Base-by-base conservation (phyloP, 495 filamentous ascomycete genomes). In the Neurospora sp. region DNA sequence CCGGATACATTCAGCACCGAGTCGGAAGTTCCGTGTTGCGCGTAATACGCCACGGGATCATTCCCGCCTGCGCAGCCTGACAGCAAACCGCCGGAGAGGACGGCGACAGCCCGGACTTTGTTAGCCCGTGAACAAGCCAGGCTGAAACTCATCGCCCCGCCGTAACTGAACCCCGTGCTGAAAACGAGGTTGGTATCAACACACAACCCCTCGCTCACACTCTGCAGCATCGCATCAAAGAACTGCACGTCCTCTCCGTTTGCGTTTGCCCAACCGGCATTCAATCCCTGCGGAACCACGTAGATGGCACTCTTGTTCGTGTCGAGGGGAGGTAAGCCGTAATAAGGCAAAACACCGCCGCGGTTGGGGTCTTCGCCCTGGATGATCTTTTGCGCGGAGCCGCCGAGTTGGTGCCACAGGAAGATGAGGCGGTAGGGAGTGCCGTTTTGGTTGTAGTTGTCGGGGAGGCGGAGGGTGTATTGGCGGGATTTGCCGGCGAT, bases 91-190 rank as follows among this genome's bases (percentile, higher is more conserved):
- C 78, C 85, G 2, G 84, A 86, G 27, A 87, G 69, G 0, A 82
- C 83, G 18, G 82, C 83, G 2, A 87, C 81, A 18, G 83, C 85
- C 18, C 82, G 83, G 74, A 86, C 81, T 40, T n/a, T n/a, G n/a
- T n/a, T n/a, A n/a, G n/a, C n/a, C n/a, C n/a, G n/a, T n/a, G n/a
- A n/a, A 69, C 85, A 87, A 9, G 85, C 85, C 16, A 87, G 71
- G 14, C 40, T 5, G 81, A 75, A 71, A 80, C 82, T 84, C 85
- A 86, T 86, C 40, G 80, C 82, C n/a, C 79, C 85, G 38, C 85
- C 85, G 77, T 83, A 87, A 76, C 81, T 83, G 78, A 85, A 87
- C 14, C 85, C 85, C 5, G 81, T 84, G 1, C 84, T 81, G 80
- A 85, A 87, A 72, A 82, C 78, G n/a, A 82, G 79, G 48, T 74